Base-by-base conservation (phyloP, 2,329 filamentous ascomycete genomes). In the Fusarium solani-melongenae region DNA sequence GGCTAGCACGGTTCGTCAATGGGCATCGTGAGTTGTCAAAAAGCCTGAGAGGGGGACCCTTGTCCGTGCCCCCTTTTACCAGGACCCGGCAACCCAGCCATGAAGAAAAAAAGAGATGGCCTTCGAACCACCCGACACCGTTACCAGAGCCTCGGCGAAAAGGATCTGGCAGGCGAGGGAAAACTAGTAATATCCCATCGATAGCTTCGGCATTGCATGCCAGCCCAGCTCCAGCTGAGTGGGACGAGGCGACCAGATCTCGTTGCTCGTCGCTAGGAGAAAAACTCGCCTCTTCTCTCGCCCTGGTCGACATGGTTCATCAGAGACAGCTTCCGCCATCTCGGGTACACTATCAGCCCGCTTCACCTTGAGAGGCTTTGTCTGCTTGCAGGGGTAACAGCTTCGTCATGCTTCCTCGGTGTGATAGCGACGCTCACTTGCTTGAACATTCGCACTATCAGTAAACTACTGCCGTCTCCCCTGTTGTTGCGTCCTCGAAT, bases 51-150 rank as follows among this genome's bases (percentile, higher is more conserved):
- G 44, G 24, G 44, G 44, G 24, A 24, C 31, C 66, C 62, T 62
- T 64, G 71, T 66, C 62, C 53, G 64, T 72, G 62, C 71, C 68
- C 62, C 71, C 44, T 51, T 74, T 71, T 74, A 36, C 70, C 59
- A 59, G 20, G 34, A 44, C 55, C 39, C 56, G 38, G 53, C 59
- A 24, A 34, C 33, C 49, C 17, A 53, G 33, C 53, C 20, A 34
- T 22, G 53, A 33, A 33, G 22, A 44, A 60, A 38, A 39, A 38
- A 39, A 44, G 36, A 44, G n/a, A 62, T 46, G 58, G n/a, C 22
- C 20, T 49, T 49, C 44, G 44, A 49, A 49, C 24, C 44, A 49
- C 44, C 15, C 44, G 44, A 49, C 9, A 22, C 39, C 56, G 56
- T 33, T 56, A 22, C 14, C 22, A 24, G 11, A 41, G 22, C 31